phyloP scores from a whole-genome alignment of 1,139 yeast genomes.

The Yamadazyma friedrichii region DNA sequence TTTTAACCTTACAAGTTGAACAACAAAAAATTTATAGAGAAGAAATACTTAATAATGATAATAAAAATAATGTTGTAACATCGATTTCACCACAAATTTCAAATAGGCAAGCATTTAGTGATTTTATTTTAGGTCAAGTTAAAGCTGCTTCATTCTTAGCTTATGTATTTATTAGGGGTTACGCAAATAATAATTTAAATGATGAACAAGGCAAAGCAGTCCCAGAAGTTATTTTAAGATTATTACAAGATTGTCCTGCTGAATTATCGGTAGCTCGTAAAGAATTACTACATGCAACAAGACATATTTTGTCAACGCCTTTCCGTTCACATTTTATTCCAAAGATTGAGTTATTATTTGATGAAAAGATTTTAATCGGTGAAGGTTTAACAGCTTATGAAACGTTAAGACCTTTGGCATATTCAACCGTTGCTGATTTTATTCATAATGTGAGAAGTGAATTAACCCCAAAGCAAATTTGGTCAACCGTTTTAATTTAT shows the following conservation, averaged over 20 bases:
- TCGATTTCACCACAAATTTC: conserved; percentile 63
- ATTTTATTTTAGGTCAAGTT: conserved; percentile 91
- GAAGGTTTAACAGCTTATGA: conserved; percentile 91
- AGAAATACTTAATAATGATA: conserved; percentile 34
- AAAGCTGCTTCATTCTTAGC: conserved; percentile 96
- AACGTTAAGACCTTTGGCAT: conserved; percentile 85
- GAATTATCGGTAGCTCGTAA: conserved; percentile 90
- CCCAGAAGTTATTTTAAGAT: conserved; percentile 82
- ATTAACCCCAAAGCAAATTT: conserved; percentile 76
- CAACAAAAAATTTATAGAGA: conserved; percentile 44
- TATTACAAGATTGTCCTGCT: conserved; percentile 95
- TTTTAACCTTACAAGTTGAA: conserved; percentile 73
- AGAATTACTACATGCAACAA: conserved; percentile 88
- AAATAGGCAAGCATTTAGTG: conserved; percentile 80
- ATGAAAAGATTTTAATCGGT: conserved; percentile 86
- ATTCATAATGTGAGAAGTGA: conserved; percentile 90
- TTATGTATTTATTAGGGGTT: conserved; percentile 84
- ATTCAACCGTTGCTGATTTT: conserved; percentile 93
- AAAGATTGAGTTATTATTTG: conserved; percentile 78
- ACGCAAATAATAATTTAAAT: conserved; percentile 63
- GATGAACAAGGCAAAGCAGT: conserved; percentile 65
- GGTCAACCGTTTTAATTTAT: conserved; percentile 84
- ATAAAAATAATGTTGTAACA: conserved; percentile 50
- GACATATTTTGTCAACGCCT: conserved; percentile 90
- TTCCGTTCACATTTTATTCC: conserved; percentile 81